These are phyloP conservation scores for Pachysandra terminalis DNA, from an alignment of 164 flowering plant genomes.

Conservation along the genomic window DNA sequence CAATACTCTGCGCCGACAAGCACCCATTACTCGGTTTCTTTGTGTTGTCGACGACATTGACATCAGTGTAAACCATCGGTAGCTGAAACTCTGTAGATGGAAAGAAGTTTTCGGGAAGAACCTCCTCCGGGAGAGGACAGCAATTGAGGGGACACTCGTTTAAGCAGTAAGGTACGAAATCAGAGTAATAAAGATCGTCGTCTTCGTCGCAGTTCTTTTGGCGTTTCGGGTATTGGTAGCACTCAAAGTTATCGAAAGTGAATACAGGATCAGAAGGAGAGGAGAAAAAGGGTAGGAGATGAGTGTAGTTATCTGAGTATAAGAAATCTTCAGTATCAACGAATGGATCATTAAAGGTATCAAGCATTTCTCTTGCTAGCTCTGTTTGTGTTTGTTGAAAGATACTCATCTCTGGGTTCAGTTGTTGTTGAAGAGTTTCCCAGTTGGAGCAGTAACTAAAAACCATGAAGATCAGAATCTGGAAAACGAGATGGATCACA, in stretches of 20 bases:
- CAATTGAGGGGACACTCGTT: not conserved
- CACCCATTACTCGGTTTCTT: slow-evolving; percentile 6
- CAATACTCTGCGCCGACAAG: slow-evolving; percentile 53
- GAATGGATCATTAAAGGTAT: not conserved
- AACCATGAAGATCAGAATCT: too few species aligned
- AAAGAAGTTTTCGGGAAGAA: not conserved
- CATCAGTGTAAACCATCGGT: not conserved
- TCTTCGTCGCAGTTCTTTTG: not conserved
- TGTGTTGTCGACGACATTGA: not conserved
- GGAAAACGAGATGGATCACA: too few species aligned
- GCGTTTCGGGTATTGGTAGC: too few species aligned
- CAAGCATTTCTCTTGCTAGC: not conserved
- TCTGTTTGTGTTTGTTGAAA: not conserved
- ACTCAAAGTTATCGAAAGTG: too few species aligned
- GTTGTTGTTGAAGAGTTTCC: too few species aligned
- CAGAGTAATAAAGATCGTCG: not conserved
- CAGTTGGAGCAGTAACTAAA: too few species aligned
- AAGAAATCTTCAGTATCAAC: not conserved
- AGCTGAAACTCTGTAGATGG: not conserved
- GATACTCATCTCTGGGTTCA: too few species aligned
- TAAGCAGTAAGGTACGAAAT: not conserved
- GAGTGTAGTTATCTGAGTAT: not conserved
- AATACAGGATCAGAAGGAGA: not conserved
- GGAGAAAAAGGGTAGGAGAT: not conserved
- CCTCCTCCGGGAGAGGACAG: too few species aligned